Evolutionary conservation across 352 stramenopile species (phyloP).

Genomic region (Pythium utonaiense): DNA sequence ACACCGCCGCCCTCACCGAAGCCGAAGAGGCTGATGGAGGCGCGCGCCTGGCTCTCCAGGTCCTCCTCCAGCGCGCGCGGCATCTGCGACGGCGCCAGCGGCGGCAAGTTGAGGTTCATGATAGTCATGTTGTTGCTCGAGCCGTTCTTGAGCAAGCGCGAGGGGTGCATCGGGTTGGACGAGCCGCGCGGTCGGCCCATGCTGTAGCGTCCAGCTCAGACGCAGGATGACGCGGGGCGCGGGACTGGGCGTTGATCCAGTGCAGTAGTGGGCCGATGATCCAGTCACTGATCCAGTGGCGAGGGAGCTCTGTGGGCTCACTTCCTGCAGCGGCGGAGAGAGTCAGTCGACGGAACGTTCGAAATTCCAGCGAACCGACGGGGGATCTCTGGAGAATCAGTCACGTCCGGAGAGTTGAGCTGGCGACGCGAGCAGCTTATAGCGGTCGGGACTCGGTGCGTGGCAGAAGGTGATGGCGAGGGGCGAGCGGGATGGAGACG

Average conservation of each 20-base stretch:
- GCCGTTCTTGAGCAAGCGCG: constrained; percentile 20
- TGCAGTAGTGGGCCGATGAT: too few relatives aligned
- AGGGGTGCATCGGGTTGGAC: constrained; percentile 18
- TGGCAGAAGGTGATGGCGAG: too few relatives aligned
- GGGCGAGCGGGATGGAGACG: too few relatives aligned
- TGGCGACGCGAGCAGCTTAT: too few relatives aligned
- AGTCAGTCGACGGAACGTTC: background rate
- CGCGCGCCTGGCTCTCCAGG: constrained; percentile 43
- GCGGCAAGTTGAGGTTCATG: constrained; percentile 15
- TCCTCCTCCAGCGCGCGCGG: constrained; percentile 26
- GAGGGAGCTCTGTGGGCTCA: background rate
- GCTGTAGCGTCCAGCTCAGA: background rate
- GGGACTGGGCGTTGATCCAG: too few relatives aligned
- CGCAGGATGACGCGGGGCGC: constrained; percentile 26
- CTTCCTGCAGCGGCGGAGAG: background rate
- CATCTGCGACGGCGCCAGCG: constrained; percentile 5
- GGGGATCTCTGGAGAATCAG: too few relatives aligned
- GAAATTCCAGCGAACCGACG: background rate
- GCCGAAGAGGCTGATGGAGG: constrained; percentile 65
- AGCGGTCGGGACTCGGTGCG: too few relatives aligned
- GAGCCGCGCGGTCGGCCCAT: constrained; percentile 16
- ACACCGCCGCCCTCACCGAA: constrained; percentile 50
- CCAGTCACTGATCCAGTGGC: background rate
- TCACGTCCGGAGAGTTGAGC: too few relatives aligned
- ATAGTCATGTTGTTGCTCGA: constrained; percentile 7